Base-by-base conservation (phyloP, 805 yeast genomes). In the Tetrapisispora namnaoensis region DNA sequence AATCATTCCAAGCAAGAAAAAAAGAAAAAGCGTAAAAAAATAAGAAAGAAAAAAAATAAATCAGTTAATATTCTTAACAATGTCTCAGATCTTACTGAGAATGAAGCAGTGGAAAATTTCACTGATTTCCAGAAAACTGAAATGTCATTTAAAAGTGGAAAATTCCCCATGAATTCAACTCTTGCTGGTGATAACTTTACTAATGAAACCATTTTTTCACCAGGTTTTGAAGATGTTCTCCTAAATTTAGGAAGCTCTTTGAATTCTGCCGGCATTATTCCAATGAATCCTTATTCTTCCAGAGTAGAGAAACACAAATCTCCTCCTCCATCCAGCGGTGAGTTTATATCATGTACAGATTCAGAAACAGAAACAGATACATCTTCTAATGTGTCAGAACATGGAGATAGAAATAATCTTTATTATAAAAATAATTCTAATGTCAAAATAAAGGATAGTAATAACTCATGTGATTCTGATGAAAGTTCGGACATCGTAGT, bases 171-270 rank as follows among this genome's bases (percentile, higher is more conserved):
- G 17, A n/a, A 35, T 10, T 27, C 47, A 20, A 13, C 32, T 42
- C 20, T 35, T n/a, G 10, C 36, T 14, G 21, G 8, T 20, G 21
- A 34, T 16, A 14, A 14, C 20, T 14, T 28, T 16, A 11, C 38
- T 2, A 42, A 22, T 22, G 18, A 24, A 4, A 27, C 4, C 1
- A 39, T 45, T 13, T 47, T 47, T 43, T 43, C 44, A 22, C 46
- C 49, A 30, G 49, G 49, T n/a, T 43, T 47, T 5, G 46, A 47
- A n/a, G 46, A 47, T 32, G 9, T 47, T 3, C 10, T 32, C 3
- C 38, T 47, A 14, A 47, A 47, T 24, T 39, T 45, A 8, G 43
- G 49, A 3, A 47, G 43, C 9, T 2, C 7, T n/a, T 4, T 47
- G 8, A 38, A 30, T 16, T 27, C 38, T 2, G 6, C 30, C 1